Evolutionary conservation across 202 grass and related monocot species (phyloP).

Genomic region (Bolboschoenoplectus hybrid): DNA sequence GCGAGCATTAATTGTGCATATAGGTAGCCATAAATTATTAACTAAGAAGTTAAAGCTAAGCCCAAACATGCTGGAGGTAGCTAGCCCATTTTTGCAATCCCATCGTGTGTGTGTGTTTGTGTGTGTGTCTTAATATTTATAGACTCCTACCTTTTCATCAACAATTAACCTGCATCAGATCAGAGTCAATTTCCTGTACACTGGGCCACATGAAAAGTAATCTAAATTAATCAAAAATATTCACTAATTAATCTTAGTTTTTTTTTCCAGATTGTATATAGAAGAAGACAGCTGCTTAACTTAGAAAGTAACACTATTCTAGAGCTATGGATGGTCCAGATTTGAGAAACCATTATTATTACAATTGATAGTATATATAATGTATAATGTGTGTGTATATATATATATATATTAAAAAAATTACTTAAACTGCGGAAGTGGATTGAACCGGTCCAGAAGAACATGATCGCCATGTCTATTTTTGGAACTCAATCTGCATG

Average conservation of each 20-base stretch:
- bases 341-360: neutral
- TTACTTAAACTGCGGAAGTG: neutral
- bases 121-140: too few species aligned
- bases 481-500: neutral
- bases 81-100: neutral
- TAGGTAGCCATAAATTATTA: neutral
- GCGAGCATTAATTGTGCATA: neutral
- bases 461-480: neutral
- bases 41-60: neutral
- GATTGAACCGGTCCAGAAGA: neutral
- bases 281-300: neutral
- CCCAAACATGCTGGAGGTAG: conserved; percentile 2
- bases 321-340: neutral
- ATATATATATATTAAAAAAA: neutral
- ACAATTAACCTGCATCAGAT: neutral
- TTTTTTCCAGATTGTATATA: neutral
- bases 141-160: neutral
- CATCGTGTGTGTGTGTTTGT: too few species aligned
- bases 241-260: too few species aligned
- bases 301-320: neutral
- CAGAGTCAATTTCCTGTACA: neutral
- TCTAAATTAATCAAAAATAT: too few species aligned
- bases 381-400: neutral
- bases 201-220: neutral
- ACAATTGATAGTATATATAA: neutral